These are phyloP conservation scores for Angophora floribunda DNA, from an alignment of 345 rosid genomes.

Conservation along the genomic window DNA sequence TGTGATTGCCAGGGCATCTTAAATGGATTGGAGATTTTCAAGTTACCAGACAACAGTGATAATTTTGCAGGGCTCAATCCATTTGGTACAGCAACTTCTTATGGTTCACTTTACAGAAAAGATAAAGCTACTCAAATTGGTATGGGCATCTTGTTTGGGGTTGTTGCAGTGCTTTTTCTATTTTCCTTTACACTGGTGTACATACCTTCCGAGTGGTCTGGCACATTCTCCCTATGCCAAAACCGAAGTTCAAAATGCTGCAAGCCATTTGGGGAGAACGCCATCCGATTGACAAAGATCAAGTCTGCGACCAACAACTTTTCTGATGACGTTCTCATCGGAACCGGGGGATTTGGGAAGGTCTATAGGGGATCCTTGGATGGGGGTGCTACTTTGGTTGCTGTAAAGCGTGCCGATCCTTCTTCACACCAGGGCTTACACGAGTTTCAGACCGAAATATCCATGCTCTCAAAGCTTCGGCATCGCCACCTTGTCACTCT, in stretches of 20 bases:
- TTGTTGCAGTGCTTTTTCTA: not conserved
- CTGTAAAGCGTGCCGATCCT: slow-evolving; percentile 27
- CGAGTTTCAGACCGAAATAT: slow-evolving; percentile 30
- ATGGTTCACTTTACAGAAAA: not conserved
- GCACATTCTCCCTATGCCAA: not conserved
- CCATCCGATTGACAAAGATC: slow-evolving; percentile 17
- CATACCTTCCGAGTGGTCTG: not conserved
- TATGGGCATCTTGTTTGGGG: fast-evolving
- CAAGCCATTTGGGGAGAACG: not conserved
- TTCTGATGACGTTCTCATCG: slow-evolving; percentile 7
- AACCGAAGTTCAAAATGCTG: not conserved
- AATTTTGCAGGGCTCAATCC: slow-evolving; percentile 15
- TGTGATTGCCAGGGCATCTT: slow-evolving; percentile 9
- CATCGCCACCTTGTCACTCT: slow-evolving; percentile 25
- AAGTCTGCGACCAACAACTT: slow-evolving; percentile 11
- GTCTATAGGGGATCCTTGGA: slow-evolving; percentile 22
- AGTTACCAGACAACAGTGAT: slow-evolving; percentile 3
- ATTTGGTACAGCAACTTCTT: not conserved
- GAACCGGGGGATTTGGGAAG: slow-evolving; percentile 28
- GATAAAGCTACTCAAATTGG: no score
- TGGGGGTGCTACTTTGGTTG: slow-evolving; percentile 5
- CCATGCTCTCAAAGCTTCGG: slow-evolving; percentile 26
- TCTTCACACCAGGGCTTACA: slow-evolving; percentile 19
- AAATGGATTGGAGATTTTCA: slow-evolving; percentile 26
- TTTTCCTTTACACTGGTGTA: not conserved